These are phyloP conservation scores for Chalciporus chontae DNA, from an alignment of 768 basidiomycete genomes.

Conservation along the genomic window DNA sequence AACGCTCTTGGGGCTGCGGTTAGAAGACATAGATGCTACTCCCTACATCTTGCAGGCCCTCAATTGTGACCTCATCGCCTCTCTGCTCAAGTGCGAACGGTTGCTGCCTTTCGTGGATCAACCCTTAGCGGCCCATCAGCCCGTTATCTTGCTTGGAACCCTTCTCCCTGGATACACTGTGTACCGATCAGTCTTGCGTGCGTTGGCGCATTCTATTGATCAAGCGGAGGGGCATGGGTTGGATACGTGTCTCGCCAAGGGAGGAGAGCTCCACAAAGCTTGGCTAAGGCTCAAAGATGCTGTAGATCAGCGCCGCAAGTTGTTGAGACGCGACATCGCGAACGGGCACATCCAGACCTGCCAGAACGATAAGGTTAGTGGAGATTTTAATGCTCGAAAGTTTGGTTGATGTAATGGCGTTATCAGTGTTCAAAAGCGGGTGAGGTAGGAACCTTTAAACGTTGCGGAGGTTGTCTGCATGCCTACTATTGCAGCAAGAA, in stretches of 20 bases:
- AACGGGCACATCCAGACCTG: conserved; percentile 24
- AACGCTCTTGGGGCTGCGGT: conserved; percentile 12
- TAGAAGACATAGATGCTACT: conserved; percentile 24
- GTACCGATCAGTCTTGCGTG: conserved; percentile 23
- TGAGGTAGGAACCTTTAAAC: conserved; percentile 18
- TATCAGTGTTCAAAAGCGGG: conserved; percentile 22
- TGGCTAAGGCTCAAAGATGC: conserved; percentile 19
- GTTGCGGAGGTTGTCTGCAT: conserved; percentile 27
- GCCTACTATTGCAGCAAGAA: conserved; percentile 26
- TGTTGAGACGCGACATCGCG: conserved; percentile 16
- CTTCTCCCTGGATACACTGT: conserved; percentile 24
- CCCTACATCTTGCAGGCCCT: conserved; percentile 27
- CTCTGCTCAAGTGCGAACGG: conserved; percentile 23
- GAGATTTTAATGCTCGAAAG: too few species aligned
- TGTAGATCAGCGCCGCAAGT: conserved; percentile 18
- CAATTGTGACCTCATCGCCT: conserved; percentile 16
- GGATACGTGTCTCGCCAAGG: conserved; percentile 12
- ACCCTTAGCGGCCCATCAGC: conserved; percentile 2
- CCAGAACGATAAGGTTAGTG: conserved; percentile 21
- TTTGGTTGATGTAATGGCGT: background rate
- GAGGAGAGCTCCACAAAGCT: conserved; percentile 18
- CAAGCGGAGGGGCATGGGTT: conserved; percentile 2
- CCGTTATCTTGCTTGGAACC: conserved; percentile 10
- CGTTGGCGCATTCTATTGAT: conserved; percentile 10
- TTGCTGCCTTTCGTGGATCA: conserved; percentile 19